phyloP scores from a whole-genome alignment of 1,284 basidiomycete genomes.

The Calocybe gambosa region DNA sequence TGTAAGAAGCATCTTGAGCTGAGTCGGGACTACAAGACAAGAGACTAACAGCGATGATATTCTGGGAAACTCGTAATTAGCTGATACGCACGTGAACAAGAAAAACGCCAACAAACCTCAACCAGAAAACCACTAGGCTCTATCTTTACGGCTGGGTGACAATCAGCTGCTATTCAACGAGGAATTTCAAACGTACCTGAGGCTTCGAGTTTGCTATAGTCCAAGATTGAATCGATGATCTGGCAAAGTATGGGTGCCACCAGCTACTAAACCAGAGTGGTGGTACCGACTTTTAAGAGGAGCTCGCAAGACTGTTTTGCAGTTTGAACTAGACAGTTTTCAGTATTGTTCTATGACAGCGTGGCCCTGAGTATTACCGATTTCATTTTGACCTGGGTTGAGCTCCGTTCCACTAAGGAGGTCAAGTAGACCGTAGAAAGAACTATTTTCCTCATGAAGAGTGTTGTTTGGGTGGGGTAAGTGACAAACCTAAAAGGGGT shows the following conservation, averaged over 20 bases:
- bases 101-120: conserved; percentile 34
- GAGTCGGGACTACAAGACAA: background rate
- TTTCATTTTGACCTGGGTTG: conserved; percentile 59
- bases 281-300: conserved; percentile 46
- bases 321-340: conserved; percentile 47
- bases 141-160: conserved; percentile 50
- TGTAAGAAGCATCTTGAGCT: conserved; percentile 17
- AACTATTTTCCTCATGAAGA: conserved; percentile 32
- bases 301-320: conserved; percentile 71
- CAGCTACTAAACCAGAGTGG: background rate
- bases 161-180: conserved; percentile 4
- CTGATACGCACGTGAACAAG: background rate
- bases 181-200: conserved; percentile 37
- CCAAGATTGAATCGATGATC: conserved; percentile 72
- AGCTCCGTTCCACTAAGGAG: conserved; percentile 61
- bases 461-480: background rate
- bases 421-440: conserved; percentile 67
- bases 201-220: conserved; percentile 70
- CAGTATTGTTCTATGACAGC: conserved; percentile 24
- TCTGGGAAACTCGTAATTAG: conserved; percentile 24
- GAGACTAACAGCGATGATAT: conserved; percentile 53
- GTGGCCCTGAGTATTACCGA: conserved; percentile 34
- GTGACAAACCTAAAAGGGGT: conserved; percentile 57
- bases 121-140: conserved; percentile 61
- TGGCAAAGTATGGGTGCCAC: conserved; percentile 19